Base-by-base conservation (phyloP, 768 basidiomycete genomes). In the Basidioascus undulatus region DNA sequence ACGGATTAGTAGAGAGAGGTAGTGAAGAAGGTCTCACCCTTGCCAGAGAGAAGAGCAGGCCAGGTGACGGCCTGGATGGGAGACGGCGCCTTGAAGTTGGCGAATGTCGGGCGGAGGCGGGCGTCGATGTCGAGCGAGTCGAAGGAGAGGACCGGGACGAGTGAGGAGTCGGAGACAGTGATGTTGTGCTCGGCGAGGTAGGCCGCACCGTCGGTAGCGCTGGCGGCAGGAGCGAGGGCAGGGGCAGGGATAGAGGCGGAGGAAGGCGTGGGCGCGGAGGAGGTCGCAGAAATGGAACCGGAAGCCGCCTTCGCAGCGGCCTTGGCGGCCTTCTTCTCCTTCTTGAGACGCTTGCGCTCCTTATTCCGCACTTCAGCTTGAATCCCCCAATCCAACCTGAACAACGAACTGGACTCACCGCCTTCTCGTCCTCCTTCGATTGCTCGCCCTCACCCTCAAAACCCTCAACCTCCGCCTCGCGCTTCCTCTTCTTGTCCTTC, bases 41-140 rank as follows among this genome's bases (percentile, higher is more conserved):
- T 64, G 0, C 78, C 78, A 19, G 67, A 63, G 20, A 96, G 62
- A 6, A 80, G 72, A 26, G 79, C 72, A 2, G 87, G 83, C 87
- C 87, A 96, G 11, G 86, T 71, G 50, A 82, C 89, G 6, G 83
- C 76, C 55, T 98, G 92, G 40, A 98, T 84, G 0, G 92, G 87
- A 0, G 87, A 89, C 5, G 92, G 89, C 47, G 76, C 71, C 47
- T 72, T 70, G 62, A 86, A 98, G 7, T 62, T 63, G 36, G 62
- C 56, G 44, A 94, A 73, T 0, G 72, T 74, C 1, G 60, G 52
- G 32, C 65, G 66, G 26, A 96, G 67, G 12, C 64, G 62, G 1
- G 61, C 56, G 6, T 76, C 71, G 37, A 94, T 66, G 23, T 63
- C 64, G 1, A 96, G 67, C 40, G 77, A 69, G 43, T 67, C 61